These are phyloP conservation scores for Lyophyllum atratum DNA, from an alignment of 768 basidiomycete genomes.

Conservation along the genomic window DNA sequence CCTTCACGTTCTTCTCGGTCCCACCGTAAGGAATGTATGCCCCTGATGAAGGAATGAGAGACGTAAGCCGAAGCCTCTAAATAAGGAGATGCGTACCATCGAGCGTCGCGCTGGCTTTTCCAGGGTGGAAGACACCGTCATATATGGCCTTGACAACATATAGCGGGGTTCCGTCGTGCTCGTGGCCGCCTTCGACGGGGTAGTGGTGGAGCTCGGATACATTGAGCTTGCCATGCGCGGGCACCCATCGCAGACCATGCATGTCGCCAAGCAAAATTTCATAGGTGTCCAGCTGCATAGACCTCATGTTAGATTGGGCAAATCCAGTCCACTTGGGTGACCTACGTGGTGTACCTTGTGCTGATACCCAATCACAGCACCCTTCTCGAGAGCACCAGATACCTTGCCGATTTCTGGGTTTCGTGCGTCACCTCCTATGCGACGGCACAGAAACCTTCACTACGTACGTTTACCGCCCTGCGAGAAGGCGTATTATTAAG, in stretches of 20 bases:
- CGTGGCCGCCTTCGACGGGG: conserved; percentile 71
- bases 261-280: conserved; percentile 73
- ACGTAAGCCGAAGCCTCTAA: neutral
- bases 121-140: conserved; percentile 55
- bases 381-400: conserved; percentile 55
- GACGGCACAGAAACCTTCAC: conserved; percentile 12
- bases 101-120: conserved; percentile 59
- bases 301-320: neutral
- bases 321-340: neutral
- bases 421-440: conserved; percentile 1
- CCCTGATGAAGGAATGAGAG: conserved; percentile 26
- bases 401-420: conserved; percentile 67
- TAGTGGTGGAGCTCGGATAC: conserved; percentile 40
- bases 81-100: conserved; percentile 38
- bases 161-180: conserved; percentile 59
- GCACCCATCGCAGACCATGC: conserved; percentile 59
- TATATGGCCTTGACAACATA: conserved; percentile 63
- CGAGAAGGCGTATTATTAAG: neutral
- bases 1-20: conserved; percentile 53
- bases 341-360: conserved; percentile 60
- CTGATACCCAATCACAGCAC: conserved; percentile 63
- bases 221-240: conserved; percentile 46
- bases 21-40: conserved; percentile 58
- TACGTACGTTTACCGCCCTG: conserved; percentile 59
- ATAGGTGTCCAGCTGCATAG: conserved; percentile 52